Base-by-base conservation (phyloP, 2,329 filamentous ascomycete species). In the Beauveria brongniartii region DNA sequence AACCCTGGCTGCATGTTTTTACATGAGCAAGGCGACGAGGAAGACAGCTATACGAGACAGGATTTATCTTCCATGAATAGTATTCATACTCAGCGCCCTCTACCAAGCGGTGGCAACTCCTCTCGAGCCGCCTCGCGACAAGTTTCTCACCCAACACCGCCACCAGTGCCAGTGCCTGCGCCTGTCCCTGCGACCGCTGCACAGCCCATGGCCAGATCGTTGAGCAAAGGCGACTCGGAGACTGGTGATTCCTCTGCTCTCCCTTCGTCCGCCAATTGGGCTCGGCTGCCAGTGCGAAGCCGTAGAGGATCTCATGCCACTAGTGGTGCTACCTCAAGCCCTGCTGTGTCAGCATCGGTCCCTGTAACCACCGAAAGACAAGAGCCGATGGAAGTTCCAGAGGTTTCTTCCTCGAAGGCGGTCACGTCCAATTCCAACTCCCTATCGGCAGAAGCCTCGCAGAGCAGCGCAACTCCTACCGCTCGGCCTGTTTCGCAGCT, bases 1-100 rank as follows among this genome's bases (percentile, higher is more conserved):
- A 99, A 99, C 70, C 87, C 92, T 56, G 93, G 94, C 64, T 99
- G 94, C 78, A 99, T 97, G 85, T 99, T 99, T 73, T 77, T 99
- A 55, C 94, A 99, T 70, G 95, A 99, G 74, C 90, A 94, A 44
- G 95, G 94, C n/a, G 94, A 99, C 70, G 94, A 97, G 68, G 93
- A 94, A 66, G 93, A 97, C 70, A 97, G 92, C 75, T 97, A 96
- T 72, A 96, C 91, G 9, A 85, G 94, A 53, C 92, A 97, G 72
- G 93, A 97, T 73, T 77, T 97, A 43, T 97, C 93, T 1, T 95
- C 92, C 20, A 90, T 97, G 80, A 97, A 97, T 69, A 93, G 90
- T 63, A 87, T 92, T 61, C 90, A 88, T 64, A 92, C 89, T 1
- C 91, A 91, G 68, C 84, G 88, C 41, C 86, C 87, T 1, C 77